These are phyloP conservation scores for Xylaria sp. DNA, from an alignment of 2,329 filamentous ascomycete genomes.

Conservation along the genomic window DNA sequence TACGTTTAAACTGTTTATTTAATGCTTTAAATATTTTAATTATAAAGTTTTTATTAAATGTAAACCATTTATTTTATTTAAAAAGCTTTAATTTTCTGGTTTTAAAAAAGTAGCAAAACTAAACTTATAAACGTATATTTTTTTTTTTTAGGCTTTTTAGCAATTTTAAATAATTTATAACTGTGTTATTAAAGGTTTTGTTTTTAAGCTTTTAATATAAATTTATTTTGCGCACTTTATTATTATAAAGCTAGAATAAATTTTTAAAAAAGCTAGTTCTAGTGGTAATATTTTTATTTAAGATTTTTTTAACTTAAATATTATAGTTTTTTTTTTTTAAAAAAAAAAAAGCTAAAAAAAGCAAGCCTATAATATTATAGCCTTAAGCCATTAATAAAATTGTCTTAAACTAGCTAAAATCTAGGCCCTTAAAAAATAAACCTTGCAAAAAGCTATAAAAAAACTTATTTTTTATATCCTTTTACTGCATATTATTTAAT, in stretches of 20 bases:
- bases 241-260: constrained; percentile 1
- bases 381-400: constrained; percentile 8
- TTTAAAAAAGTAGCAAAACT: not conserved
- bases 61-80: not conserved
- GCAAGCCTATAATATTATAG: constrained; percentile 1
- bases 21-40: not conserved
- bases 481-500: not conserved
- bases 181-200: not conserved
- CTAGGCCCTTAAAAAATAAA: constrained; percentile 6
- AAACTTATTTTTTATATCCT: constrained; percentile 6
- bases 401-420: not conserved
- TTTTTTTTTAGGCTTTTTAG: not conserved
- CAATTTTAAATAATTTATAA: not conserved
- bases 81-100: not conserved
- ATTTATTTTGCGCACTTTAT: not conserved
- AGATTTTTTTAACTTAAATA: not conserved
- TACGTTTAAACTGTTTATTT: not conserved
- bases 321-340: not conserved
- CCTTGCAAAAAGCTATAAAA: not conserved
- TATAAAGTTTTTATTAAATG: not conserved
- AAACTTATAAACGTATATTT: not conserved
- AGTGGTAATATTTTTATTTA: not conserved
- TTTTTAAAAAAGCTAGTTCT: constrained; percentile 3
- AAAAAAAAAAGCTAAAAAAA: not conserved
- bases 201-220: not conserved